Conservation (phyloP, 305 asterid species). For the Solanum aculeatissimum region DNA sequence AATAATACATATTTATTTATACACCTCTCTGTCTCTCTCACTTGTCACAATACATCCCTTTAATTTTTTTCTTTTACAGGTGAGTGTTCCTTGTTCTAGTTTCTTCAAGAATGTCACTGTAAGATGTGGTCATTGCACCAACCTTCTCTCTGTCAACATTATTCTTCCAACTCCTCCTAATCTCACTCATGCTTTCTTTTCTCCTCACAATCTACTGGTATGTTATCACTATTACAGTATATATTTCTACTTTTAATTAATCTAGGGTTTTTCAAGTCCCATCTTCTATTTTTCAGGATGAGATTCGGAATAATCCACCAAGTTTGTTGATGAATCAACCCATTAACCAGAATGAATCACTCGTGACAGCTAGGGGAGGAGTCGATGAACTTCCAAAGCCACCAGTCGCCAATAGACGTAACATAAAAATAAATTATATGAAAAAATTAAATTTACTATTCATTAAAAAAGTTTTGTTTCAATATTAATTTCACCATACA, state of each 20-base stretch:
- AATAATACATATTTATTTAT: no score
- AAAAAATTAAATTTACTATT: background rate
- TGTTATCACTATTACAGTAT: background rate
- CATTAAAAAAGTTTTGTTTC: background rate
- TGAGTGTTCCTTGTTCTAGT: constrained; percentile 89
- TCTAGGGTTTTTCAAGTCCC: background rate
- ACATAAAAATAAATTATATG: constrained; percentile 1
- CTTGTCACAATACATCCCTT: background rate
- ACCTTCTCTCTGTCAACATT: constrained; percentile 87
- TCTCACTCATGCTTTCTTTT: constrained; percentile 69
- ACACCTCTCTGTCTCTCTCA: background rate
- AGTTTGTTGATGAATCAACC: constrained; percentile 61
- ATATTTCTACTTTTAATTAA: background rate
- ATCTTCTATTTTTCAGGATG: constrained; percentile 40
- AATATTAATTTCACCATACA: background rate
- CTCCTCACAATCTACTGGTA: constrained; percentile 93
- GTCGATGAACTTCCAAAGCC: constrained; percentile 90
- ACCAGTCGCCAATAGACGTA: constrained; percentile 88
- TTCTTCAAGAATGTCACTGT: constrained; percentile 95
- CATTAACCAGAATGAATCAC: constrained; percentile 40
- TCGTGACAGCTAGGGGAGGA: constrained; percentile 48
- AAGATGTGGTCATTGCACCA: constrained; percentile 96
- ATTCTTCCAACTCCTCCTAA: constrained; percentile 66
- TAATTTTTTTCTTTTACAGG: constrained; percentile 28
- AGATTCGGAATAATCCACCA: constrained; percentile 62